Conservation (phyloP, 805 yeast genomes). For the Ogataea wickerhamii region DNA sequence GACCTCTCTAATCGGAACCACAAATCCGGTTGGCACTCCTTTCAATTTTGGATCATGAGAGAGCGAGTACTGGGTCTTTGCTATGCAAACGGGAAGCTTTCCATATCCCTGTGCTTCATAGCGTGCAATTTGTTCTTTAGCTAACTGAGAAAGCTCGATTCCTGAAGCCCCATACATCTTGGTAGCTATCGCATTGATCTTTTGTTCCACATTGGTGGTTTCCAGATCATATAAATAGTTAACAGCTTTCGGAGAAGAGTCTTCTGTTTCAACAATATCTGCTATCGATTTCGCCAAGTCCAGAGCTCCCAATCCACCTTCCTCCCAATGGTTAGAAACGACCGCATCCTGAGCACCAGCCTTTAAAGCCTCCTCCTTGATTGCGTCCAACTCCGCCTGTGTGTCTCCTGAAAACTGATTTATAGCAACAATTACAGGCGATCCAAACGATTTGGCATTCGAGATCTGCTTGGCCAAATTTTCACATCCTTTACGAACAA, state of each 20-base stretch:
- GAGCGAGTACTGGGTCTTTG: slow-evolving; percentile 81
- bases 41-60: slow-evolving; percentile 79
- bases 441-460: slow-evolving; percentile 67
- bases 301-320: slow-evolving; percentile 81
- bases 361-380: slow-evolving; percentile 60
- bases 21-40: slow-evolving; percentile 80
- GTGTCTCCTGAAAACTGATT: slow-evolving; percentile 76
- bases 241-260: slow-evolving; percentile 20
- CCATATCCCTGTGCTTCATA: slow-evolving; percentile 76
- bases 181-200: slow-evolving; percentile 61
- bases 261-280: slow-evolving; percentile 47
- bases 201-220: slow-evolving; percentile 56
- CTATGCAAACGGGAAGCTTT: slow-evolving; percentile 76
- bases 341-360: slow-evolving; percentile 82
- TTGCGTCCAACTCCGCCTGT: slow-evolving; percentile 62
- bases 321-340: slow-evolving; percentile 82
- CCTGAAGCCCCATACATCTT: slow-evolving; percentile 77
- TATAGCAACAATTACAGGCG: slow-evolving; percentile 80
- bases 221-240: slow-evolving; percentile 59
- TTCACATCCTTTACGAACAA: slow-evolving; percentile 66
- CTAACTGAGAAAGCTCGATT: slow-evolving; percentile 65
- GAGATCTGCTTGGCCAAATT: slow-evolving; percentile 74
- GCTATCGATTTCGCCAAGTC: slow-evolving; percentile 70
- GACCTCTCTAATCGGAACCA: slow-evolving; percentile 77
- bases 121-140: slow-evolving; percentile 62